Evolutionary conservation across 805 yeast species (phyloP).

Genomic region (Schwanniomyces pseudopolymorphus): DNA sequence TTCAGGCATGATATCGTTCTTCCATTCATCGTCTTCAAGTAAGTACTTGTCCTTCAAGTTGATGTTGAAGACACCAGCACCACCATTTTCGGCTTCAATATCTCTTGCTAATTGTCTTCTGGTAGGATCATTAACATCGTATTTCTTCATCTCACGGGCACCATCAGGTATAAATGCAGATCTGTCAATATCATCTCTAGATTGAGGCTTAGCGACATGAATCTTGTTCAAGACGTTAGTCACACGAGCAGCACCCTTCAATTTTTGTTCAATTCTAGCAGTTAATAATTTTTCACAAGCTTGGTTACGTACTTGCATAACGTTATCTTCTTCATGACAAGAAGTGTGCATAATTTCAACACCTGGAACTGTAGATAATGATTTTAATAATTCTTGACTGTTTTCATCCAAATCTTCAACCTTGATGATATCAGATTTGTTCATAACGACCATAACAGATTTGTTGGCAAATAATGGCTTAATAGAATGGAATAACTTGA

Average conservation of each 20-base stretch:
- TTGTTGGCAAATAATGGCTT: constrained; percentile 97
- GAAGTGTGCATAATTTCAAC: constrained; percentile 93
- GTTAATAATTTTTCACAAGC: constrained; percentile 97
- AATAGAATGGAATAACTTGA: constrained; percentile 92
- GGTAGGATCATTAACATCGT: constrained; percentile 77
- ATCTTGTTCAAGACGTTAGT: constrained; percentile 89
- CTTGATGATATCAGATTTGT: constrained; percentile 88
- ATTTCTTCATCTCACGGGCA: constrained; percentile 58
- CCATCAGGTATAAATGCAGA: constrained; percentile 81
- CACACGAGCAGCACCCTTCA: constrained; percentile 89
- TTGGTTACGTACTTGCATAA: constrained; percentile 92
- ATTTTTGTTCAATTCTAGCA: constrained; percentile 93
- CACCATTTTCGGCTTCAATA: constrained; percentile 92
- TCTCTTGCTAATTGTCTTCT: constrained; percentile 83
- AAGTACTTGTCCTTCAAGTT: constrained; percentile 90
- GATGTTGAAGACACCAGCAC: constrained; percentile 96
- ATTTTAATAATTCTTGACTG: constrained; percentile 66
- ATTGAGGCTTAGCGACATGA: constrained; percentile 87
- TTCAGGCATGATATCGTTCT: constrained; percentile 96
- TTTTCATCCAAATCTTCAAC: constrained; percentile 80
- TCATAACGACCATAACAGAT: constrained; percentile 91
- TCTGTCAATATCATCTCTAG: constrained; percentile 84
- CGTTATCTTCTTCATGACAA: constrained; percentile 90
- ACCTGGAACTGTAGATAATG: constrained; percentile 66
- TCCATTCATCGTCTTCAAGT: constrained; percentile 96